Conservation (phyloP, 441 rosid species). For the Arabidopsis hybrid region DNA sequence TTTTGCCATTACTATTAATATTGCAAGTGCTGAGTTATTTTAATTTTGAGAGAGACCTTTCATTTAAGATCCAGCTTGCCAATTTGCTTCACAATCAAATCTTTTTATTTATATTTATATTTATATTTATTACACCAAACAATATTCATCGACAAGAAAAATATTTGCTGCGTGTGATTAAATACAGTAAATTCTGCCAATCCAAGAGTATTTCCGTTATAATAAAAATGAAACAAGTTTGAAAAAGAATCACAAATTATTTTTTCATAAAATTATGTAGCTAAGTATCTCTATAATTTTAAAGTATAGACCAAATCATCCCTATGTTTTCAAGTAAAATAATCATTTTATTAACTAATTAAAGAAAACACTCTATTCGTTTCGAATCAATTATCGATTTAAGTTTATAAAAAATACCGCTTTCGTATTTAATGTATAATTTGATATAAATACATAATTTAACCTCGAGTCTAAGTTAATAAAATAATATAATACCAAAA, state of each 20-base stretch:
- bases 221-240: neutral
- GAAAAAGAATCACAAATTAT: neutral
- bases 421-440: neutral
- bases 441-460: too few species aligned
- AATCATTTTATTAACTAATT: neutral
- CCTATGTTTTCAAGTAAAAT: neutral
- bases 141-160: neutral
- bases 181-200: neutral
- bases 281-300: neutral
- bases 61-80: slow-evolving; percentile 47
- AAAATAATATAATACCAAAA: neutral
- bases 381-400: neutral
- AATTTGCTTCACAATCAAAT: slow-evolving; percentile 36
- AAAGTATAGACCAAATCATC: slow-evolving; percentile 2
- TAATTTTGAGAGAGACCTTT: slow-evolving; percentile 52
- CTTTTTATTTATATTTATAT: slow-evolving; percentile 2
- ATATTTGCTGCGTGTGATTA: neutral
- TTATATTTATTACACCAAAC: slow-evolving; percentile 14
- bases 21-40: slow-evolving; percentile 44
- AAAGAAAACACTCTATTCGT: neutral
- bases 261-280: neutral
- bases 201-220: neutral
- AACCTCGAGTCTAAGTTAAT: neutral
- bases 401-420: neutral
- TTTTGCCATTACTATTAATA: slow-evolving; percentile 45